These are phyloP conservation scores for Hypoxylon sp. DNA, from an alignment of 2,329 filamentous ascomycete species.

Conservation along the genomic window DNA sequence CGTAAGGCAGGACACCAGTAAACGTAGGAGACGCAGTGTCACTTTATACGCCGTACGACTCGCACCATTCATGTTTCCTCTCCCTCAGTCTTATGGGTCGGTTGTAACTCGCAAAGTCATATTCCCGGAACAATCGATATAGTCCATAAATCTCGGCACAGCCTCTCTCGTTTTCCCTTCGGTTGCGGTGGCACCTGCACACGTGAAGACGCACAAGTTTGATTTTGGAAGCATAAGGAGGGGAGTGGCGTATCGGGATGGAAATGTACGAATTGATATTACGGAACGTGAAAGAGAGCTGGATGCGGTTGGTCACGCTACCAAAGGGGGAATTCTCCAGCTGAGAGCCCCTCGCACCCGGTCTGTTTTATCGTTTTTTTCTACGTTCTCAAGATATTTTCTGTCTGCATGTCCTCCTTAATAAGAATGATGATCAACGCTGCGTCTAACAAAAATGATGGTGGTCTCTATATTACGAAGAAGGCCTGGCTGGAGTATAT, in stretches of 20 bases:
- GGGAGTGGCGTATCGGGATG: conserved; percentile 49
- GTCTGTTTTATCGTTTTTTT: conserved; percentile 37
- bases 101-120: conserved; percentile 67
- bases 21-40: conserved; percentile 50
- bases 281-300: conserved; percentile 44
- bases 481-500: conserved; percentile 23
- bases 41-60: conserved; percentile 47
- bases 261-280: conserved; percentile 52
- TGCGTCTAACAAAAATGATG: conserved; percentile 20
- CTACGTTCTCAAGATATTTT: conserved; percentile 37
- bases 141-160: conserved; percentile 54
- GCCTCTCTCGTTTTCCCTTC: conserved; percentile 38
- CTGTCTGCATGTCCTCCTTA: conserved; percentile 38
- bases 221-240: conserved; percentile 46
- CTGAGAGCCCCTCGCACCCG: conserved; percentile 30
- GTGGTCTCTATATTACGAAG: conserved; percentile 9
- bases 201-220: conserved; percentile 45
- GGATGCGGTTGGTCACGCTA: conserved; percentile 39
- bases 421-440: conserved; percentile 40
- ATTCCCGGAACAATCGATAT: conserved; percentile 63
- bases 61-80: conserved; percentile 54
- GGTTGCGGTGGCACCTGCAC: conserved; percentile 41
- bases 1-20: conserved; percentile 76
- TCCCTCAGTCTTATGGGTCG: conserved; percentile 57
- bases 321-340: conserved; percentile 23